Evolutionary conservation across 106 monocot genomes (phyloP).

Genomic region (Acorus calamus): DNA sequence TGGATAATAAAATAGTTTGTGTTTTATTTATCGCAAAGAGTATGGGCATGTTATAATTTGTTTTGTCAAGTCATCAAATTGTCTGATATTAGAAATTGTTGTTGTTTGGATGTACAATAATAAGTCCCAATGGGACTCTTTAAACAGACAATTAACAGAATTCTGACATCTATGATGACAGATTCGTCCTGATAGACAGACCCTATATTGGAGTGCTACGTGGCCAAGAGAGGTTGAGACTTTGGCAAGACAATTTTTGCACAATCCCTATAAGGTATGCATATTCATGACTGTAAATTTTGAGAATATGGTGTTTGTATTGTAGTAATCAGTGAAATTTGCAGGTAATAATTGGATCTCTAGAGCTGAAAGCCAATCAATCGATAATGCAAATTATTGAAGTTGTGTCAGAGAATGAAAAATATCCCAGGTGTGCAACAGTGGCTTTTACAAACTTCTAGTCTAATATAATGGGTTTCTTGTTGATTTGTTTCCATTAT

Average conservation of each 20-base stretch:
- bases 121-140: too few relatives aligned
- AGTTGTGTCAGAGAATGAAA: constrained; percentile 73
- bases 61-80: too few relatives aligned
- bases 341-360: constrained; percentile 83
- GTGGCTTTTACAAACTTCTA: not conserved
- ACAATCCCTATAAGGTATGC: constrained; percentile 83
- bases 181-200: constrained; percentile 98
- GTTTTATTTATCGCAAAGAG: too few relatives aligned
- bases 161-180: constrained; percentile 16
- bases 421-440: constrained; percentile 64
- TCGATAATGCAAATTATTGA: constrained; percentile 93
- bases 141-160: not conserved
- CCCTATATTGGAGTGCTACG: constrained; percentile 98
- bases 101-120: too few relatives aligned
- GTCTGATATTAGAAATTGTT: too few relatives aligned
- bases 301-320: not conserved
- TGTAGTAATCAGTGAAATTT: constrained; percentile 7
- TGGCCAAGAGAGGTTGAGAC: constrained; percentile 94
- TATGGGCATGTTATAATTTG: too few relatives aligned
- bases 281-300: not conserved
- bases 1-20: too few relatives aligned
- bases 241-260: constrained; percentile 76
- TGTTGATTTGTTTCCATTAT: not conserved
- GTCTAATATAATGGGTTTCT: not conserved
- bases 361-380: constrained; percentile 91